Evolutionary conservation across 148 eudicot genomes (phyloP).

Genomic region (Vaccinium corymbosum): DNA sequence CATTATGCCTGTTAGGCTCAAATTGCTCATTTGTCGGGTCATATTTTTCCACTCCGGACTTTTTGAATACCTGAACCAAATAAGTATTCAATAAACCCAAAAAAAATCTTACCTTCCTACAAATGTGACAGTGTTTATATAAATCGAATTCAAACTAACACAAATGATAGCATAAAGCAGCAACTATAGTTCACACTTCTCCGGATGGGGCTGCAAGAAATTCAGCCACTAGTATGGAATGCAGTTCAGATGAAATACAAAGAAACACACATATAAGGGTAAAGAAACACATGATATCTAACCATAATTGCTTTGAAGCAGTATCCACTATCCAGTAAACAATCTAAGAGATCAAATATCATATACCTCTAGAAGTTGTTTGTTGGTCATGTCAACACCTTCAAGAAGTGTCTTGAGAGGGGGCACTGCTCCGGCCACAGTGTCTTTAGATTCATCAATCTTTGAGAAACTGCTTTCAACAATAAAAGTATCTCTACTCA

Average conservation of each 20-base stretch:
- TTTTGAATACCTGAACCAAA: constrained; percentile 64
- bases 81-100: constrained; percentile 5
- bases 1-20: constrained; percentile 88
- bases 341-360: neutral
- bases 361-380: constrained; percentile 78
- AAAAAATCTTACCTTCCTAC: neutral
- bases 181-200: neutral
- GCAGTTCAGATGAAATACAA: neutral
- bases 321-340: neutral
- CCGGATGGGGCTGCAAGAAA: neutral
- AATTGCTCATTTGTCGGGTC: constrained; percentile 39
- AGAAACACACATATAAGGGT: neutral
- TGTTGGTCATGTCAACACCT: constrained; percentile 97
- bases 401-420: constrained; percentile 81
- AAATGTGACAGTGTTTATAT: neutral
- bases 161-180: neutral
- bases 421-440: constrained; percentile 64
- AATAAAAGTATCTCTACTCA: constrained; percentile 72
- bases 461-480: constrained; percentile 71
- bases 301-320: neutral
- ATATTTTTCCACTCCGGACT: neutral
- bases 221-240: neutral
- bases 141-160: neutral
- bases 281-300: neutral
- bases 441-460: constrained; percentile 64